Conservation (phyloP, 768 basidiomycete species). For the Amanita pseudoporphyria region DNA sequence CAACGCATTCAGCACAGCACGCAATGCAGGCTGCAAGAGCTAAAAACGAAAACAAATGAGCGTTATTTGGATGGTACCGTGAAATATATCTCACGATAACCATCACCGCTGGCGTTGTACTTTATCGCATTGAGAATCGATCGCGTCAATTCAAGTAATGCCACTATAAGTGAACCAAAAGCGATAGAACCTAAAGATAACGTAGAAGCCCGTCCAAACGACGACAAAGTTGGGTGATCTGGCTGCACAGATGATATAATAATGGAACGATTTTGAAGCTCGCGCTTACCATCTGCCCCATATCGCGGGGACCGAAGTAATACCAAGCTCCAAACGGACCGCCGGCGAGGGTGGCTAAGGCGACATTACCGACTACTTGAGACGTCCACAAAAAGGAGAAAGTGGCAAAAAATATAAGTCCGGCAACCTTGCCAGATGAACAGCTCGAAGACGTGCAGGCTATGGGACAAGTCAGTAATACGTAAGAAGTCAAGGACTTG, state of each 20-base stretch:
- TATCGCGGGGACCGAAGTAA: slow-evolving; percentile 68
- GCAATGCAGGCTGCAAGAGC: slow-evolving; percentile 68
- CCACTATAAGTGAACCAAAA: slow-evolving; percentile 78
- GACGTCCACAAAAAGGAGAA: slow-evolving; percentile 87
- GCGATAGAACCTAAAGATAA: slow-evolving; percentile 78
- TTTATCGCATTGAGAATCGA: slow-evolving; percentile 49
- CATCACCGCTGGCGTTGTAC: slow-evolving; percentile 51
- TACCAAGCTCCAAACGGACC: slow-evolving; percentile 77
- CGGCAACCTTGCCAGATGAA: slow-evolving; percentile 67
- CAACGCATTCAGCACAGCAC: slow-evolving; percentile 72
- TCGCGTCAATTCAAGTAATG: slow-evolving; percentile 60
- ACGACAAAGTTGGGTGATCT: slow-evolving; percentile 56
- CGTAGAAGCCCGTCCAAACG: slow-evolving; percentile 69
- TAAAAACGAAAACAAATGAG: slow-evolving; percentile 16
- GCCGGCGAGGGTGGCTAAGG: slow-evolving; percentile 72
- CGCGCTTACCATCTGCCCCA: slow-evolving; percentile 49
- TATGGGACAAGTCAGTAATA: slow-evolving; percentile 22
- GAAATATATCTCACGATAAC: slow-evolving; percentile 42
- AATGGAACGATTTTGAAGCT: neutral
- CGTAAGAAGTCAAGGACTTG: neutral
- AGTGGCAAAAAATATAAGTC: slow-evolving; percentile 66
- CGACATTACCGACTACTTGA: slow-evolving; percentile 72
- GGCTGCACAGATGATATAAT: slow-evolving; percentile 31
- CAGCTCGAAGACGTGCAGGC: slow-evolving; percentile 34
- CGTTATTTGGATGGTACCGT: neutral